A percentile compares a stretch with the other conserved stretches of the same genome.
These are phyloP conservation scores for Escallonia herrerae DNA, from an alignment of 129 eudicot genomes.

Conservation along the genomic window DNA sequence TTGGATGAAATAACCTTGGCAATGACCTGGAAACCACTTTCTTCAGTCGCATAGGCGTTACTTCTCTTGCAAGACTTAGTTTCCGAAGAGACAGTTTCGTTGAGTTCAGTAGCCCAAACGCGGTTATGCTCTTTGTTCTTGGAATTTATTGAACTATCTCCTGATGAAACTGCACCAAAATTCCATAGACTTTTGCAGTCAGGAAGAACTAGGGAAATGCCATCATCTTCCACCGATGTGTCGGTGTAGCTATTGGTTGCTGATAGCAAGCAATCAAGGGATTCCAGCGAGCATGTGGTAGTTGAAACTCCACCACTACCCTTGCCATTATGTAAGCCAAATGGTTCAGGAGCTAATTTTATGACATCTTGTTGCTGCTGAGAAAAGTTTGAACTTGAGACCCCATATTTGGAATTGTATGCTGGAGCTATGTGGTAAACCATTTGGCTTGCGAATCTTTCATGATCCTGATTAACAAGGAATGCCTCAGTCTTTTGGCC, in stretches of 20 bases:
- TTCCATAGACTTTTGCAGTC: conserved; percentile 34
- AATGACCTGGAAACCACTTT: conserved; percentile 4
- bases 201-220: conserved; percentile 47
- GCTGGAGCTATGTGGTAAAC: conserved; percentile 15
- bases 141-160: conserved; percentile 18
- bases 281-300: conserved; percentile 36
- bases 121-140: too few species aligned
- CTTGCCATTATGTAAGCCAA: neutral
- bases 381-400: conserved; percentile 6
- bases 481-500: conserved; percentile 6
- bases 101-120: neutral
- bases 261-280: conserved; percentile 52
- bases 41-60: neutral
- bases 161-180: conserved; percentile 21
- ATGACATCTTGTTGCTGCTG: conserved; percentile 9
- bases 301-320: conserved; percentile 8
- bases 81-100: conserved; percentile 18
- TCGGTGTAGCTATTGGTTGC: conserved; percentile 40
- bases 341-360: conserved; percentile 13
- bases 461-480: neutral
- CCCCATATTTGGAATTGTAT: conserved; percentile 9
- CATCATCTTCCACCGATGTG: conserved; percentile 36
- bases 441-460: conserved; percentile 8
- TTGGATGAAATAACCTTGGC: conserved; percentile 19
- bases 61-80: conserved; percentile 13